Base-by-base conservation (phyloP, 208 protist species). In the Crithidia bombi region DNA sequence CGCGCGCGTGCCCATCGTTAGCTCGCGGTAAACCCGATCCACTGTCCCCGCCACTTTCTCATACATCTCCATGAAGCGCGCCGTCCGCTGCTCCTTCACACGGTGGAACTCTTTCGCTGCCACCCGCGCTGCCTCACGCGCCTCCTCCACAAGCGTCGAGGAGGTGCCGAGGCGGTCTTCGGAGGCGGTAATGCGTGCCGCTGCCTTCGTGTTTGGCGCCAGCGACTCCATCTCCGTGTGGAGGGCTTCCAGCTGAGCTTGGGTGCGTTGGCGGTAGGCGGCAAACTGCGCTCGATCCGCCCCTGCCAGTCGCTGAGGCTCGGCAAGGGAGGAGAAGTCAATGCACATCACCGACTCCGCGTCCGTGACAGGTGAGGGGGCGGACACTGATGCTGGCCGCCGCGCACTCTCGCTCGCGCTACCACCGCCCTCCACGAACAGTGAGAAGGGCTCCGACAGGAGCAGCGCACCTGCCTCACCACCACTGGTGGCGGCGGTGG, bases 21-120 rank as follows among this genome's bases (percentile, higher is more conserved):
- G 91, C 47, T 96, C 90, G 61, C 95, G 93, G 83, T 99, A 99
- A n/a, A 99, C 90, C 23, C 67, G 56, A 57, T 96, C 91, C 65
- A 99, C 96, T 19, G 83, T 72, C 14, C 82, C 74, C 0, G 84
- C 78, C 54, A 99, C 92, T 65, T 89, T 90, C 28, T 98, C 86
- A 78, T 97, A 99, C 9, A 93, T 90, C 11, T 87, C 81, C 81
- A 98, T 94, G 65, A 99, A 99, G 9, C 83, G 74, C 63, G 87
- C 69, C 26, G 78, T 96, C 50, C 97, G 89, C 52, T 89, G 79
- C 62, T 97, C 78, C 77, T 97, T 94, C 5, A 98, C 81, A 25
- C 70, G 69, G 30, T 65, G 46, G 71, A 99, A 99, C 36, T 86
- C 73, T 4, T 90, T 69, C 52, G 88, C 74, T 14, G 91, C 92